Percentiles rank a stretch among this genome's conserved stretches.
Evolutionary conservation across 441 rosid genomes (phyloP).

Genomic region (Adansonia grandidieri): DNA sequence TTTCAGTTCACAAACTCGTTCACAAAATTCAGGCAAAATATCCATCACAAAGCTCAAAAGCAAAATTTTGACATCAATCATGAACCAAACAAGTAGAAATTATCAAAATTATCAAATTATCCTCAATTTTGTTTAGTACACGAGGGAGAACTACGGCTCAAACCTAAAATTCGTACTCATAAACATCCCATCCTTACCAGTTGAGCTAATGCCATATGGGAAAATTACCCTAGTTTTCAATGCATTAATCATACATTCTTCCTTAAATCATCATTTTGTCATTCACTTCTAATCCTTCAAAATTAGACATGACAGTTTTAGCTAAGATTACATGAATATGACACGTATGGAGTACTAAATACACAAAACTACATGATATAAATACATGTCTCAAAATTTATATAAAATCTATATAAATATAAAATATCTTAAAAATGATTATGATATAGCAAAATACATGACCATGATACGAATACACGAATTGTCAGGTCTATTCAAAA

Average conservation of each 20-base stretch:
- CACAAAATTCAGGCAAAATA: neutral
- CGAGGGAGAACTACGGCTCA: neutral
- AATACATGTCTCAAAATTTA: neutral
- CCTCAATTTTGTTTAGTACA: neutral
- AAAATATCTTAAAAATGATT: no score
- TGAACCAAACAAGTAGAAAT: neutral
- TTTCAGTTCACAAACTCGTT: neutral
- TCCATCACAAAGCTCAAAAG: neutral
- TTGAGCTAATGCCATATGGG: neutral
- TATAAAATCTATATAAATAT: no score
- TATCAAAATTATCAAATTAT: neutral
- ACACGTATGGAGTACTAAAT: no score
- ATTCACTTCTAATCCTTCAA: neutral
- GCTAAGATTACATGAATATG: no score
- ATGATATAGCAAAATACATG: no score
- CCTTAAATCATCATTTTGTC: neutral
- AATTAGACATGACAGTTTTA: neutral
- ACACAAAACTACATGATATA: no score
- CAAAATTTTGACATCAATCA: neutral
- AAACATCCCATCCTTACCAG: neutral
- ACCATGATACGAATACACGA: no score
- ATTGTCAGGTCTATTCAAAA: no score
- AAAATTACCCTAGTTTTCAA: neutral
- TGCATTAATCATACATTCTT: neutral
- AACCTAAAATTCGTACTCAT: neutral